Evolutionary conservation across 108 stramenopile species (phyloP).

Genomic region (Nitzschia inconspicua): DNA sequence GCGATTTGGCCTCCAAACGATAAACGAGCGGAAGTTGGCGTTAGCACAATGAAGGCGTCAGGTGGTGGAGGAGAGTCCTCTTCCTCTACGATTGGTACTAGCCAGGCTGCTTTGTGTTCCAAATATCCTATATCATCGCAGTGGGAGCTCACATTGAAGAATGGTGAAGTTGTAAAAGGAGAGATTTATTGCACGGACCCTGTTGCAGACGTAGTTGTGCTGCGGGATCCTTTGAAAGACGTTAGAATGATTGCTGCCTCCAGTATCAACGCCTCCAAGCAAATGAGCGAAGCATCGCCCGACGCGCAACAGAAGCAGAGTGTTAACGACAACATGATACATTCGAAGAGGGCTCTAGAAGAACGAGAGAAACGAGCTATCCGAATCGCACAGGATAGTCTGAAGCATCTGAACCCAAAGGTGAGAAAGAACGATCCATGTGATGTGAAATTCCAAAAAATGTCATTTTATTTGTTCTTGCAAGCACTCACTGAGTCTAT

Average conservation of each 20-base stretch:
- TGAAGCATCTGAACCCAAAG: constrained; percentile 77
- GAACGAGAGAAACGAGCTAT: constrained; percentile 81
- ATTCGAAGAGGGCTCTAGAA: constrained; percentile 57
- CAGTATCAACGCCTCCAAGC: constrained; percentile 28
- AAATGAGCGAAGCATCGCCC: constrained; percentile 9
- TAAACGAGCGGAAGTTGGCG: no score
- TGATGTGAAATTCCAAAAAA: neutral
- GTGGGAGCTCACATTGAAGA: constrained; percentile 43
- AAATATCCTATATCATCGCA: constrained; percentile 36
- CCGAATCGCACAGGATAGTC: constrained; percentile 67
- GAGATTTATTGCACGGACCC: constrained; percentile 77
- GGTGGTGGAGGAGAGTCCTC: no score
- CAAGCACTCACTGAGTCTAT: no score
- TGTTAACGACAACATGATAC: constrained; percentile 13
- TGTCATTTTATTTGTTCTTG: no score
- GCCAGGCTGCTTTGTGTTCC: constrained; percentile 1
- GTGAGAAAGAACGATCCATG: constrained; percentile 29
- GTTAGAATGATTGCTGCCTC: constrained; percentile 30
- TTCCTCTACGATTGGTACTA: no score
- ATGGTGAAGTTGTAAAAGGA: constrained; percentile 42
- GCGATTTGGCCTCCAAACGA: no score
- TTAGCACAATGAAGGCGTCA: no score
- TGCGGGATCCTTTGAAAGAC: constrained; percentile 51
- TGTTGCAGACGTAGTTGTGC: constrained; percentile 48
- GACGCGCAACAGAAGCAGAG: neutral